These are phyloP conservation scores for Populus deltoides DNA, from an alignment of 345 rosid genomes.

Conservation along the genomic window DNA sequence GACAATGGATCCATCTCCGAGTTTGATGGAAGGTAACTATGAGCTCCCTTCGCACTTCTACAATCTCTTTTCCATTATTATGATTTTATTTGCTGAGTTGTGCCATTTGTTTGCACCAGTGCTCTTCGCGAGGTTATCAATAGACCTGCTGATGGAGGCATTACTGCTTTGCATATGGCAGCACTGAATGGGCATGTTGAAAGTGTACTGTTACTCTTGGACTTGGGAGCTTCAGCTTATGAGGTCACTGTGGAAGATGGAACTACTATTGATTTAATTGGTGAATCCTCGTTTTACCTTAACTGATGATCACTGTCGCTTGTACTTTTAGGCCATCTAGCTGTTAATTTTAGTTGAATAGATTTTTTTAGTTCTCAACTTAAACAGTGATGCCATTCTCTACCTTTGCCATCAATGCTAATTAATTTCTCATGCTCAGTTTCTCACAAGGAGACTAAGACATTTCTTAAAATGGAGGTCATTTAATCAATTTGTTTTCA, in stretches of 20 bases:
- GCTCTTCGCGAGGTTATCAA: constrained; percentile 64
- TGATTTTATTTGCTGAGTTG: constrained; percentile 1
- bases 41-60: not conserved
- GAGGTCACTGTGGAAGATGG: constrained; percentile 89
- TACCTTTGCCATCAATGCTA: not conserved
- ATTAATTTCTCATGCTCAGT: not conserved
- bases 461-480: not conserved
- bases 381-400: not conserved
- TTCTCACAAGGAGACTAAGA: not conserved
- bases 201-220: constrained; percentile 74
- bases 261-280: constrained; percentile 89
- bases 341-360: not conserved
- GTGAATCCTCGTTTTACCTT: constrained; percentile 26
- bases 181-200: constrained; percentile 86
- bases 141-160: constrained; percentile 91
- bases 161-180: constrained; percentile 93
- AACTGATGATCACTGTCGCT: not conserved
- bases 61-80: not conserved
- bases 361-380: constrained; percentile 2
- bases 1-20: constrained; percentile 39
- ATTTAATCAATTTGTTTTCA: not conserved
- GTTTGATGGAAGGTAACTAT: constrained; percentile 54
- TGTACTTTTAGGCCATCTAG: not conserved
- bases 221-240: constrained; percentile 79
- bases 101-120: constrained; percentile 33